Evolutionary conservation across 495 filamentous ascomycete genomes (phyloP).

Genomic region (Neurospora africana): DNA sequence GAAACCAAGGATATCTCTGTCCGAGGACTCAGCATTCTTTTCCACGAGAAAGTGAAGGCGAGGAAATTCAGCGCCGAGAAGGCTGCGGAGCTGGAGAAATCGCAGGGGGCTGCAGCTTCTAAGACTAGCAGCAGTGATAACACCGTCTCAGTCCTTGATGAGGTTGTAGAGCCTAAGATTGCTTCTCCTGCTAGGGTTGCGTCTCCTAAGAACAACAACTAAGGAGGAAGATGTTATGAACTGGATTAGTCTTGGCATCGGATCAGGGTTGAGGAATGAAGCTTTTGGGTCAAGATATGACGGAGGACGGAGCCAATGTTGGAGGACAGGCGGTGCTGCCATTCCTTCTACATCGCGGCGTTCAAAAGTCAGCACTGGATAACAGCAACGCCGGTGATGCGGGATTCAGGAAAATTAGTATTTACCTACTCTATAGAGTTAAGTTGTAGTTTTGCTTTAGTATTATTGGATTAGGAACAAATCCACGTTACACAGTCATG

Average conservation of each 20-base stretch:
- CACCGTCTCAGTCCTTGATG: not conserved
- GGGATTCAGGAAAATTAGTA: not conserved
- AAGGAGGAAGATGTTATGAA: not conserved
- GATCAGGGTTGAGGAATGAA: not conserved
- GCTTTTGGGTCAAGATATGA: not conserved
- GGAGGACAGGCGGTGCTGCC: not conserved
- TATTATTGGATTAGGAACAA: not conserved
- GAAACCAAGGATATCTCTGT: slow-evolving; percentile 39
- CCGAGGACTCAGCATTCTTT: slow-evolving; percentile 49
- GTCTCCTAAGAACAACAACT: not conserved
- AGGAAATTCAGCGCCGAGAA: slow-evolving; percentile 30
- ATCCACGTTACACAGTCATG: not conserved
- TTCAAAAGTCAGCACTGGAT: not conserved
- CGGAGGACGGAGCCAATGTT: not conserved
- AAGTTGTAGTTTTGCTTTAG: not conserved
- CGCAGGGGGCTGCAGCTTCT: not conserved
- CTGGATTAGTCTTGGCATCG: not conserved
- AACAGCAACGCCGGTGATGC: not conserved
- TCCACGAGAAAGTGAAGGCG: slow-evolving; percentile 37
- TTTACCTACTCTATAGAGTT: not conserved
- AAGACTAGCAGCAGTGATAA: not conserved
- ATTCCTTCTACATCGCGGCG: not conserved
- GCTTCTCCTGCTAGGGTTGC: not conserved
- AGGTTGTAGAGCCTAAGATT: not conserved
- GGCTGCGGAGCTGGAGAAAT: slow-evolving; percentile 5